phyloP scores from a whole-genome alignment of 208 protist genomes.

The Crithidia brevicula region DNA sequence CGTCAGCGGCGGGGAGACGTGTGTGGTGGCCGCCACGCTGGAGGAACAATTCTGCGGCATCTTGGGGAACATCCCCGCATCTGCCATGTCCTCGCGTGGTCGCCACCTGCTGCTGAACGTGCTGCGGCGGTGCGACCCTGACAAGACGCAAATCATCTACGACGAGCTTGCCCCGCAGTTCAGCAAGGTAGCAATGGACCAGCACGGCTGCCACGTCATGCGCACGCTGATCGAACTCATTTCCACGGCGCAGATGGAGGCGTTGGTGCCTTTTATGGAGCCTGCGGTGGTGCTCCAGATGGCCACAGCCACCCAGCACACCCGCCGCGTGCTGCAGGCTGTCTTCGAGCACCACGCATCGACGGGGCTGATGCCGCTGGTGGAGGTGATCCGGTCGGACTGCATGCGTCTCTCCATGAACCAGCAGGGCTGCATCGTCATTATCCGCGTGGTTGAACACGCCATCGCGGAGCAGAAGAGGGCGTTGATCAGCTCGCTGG shows the following conservation, averaged over 20 bases:
- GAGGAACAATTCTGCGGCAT: constrained; percentile 52
- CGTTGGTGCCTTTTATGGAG: constrained; percentile 47
- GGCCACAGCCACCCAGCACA: constrained; percentile 66
- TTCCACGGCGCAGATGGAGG: constrained; percentile 48
- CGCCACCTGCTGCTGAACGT: constrained; percentile 61
- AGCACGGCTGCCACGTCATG: constrained; percentile 77
- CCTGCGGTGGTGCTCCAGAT: constrained; percentile 46
- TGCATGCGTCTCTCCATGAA: constrained; percentile 52
- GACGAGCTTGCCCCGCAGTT: constrained; percentile 65
- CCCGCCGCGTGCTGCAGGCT: constrained; percentile 70
- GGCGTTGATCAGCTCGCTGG: constrained; percentile 53
- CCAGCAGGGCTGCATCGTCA: constrained; percentile 85
- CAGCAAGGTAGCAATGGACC: constrained; percentile 64
- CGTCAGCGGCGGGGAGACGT: constrained; percentile 13
- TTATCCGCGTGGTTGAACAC: constrained; percentile 81
- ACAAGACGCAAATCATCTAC: constrained; percentile 61
- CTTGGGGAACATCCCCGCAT: constrained; percentile 50
- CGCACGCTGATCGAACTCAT: constrained; percentile 70
- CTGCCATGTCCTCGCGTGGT: constrained; percentile 56
- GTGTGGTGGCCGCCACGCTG: constrained; percentile 35
- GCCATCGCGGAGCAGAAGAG: constrained; percentile 52
- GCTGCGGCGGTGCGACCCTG: constrained; percentile 60
- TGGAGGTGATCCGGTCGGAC: constrained; percentile 54
- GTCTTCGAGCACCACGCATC: constrained; percentile 75
- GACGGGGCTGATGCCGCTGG: constrained; percentile 56